Base-by-base conservation (phyloP, 75 land plant genomes). In the Pseudotsuga menziesii region DNA sequence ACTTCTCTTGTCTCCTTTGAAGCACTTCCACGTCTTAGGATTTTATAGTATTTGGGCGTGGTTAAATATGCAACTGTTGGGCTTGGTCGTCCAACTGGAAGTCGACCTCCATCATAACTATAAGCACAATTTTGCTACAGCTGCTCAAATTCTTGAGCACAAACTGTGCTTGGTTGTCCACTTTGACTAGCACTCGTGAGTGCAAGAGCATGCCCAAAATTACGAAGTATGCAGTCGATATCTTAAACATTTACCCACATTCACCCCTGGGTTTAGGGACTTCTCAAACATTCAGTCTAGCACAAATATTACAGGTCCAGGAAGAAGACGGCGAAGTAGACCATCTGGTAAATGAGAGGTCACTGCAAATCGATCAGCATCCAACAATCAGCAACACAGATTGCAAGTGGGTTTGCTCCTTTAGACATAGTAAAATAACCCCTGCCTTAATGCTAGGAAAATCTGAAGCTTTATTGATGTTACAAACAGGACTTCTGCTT, bases 291-390 rank as follows among this genome's bases (percentile, higher is more conserved):
- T 72, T 83, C 96, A 84, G 20, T 60, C 74, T 54, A 97, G 85
- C 35, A 97, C 83, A 48, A 92, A 78, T 44, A 98, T 97, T 35
- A 97, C 99, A 73, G 99, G 98, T 61, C 99, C 99, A 15, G 98
- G 99, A 36, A 97, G 91, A 44, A 97, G 84, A 72, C 79, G 79
- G 35, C 85, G 76, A 52, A 97, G 88, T 56, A 97, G 85, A 16
- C 92, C 96, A 62, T 78, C 16, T 52, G 99, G 99, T 76, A 97
- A 82, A 83, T 95, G 92, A 48, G 84, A 77, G 15, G 88, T 88
- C 12, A 79, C 82, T 32, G 93, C 94, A 81, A 91, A 97, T 4
- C 87, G 83, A 0, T 76, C 23, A 69, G 95, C 83, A 70, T 91
- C 94, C 44, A 78, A 63, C 4, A 96, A 82, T 97, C 90, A 26